Base-by-base conservation (phyloP, 306 rosid genomes). In the Styphnolobium japonicum region DNA sequence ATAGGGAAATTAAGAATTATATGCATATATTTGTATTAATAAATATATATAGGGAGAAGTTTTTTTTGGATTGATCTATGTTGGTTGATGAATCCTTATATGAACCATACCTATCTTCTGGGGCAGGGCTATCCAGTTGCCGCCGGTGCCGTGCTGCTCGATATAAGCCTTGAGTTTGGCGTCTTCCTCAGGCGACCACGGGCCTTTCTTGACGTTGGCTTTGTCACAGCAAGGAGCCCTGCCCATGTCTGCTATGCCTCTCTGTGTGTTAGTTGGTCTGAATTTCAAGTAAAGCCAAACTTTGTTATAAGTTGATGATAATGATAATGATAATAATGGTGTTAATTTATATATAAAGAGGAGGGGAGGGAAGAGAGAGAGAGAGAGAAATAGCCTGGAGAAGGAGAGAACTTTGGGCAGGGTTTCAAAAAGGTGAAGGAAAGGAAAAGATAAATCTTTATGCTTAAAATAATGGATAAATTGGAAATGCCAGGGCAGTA, bases 181-280 rank as follows among this genome's bases (percentile, higher is more conserved):
- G 86, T 95, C 99, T 87, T 95, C 99, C 82, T 95, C 99, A 36
- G 98, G 96, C 2, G 99, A 93, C 99, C 99, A 95, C 14, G 99
- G 99, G 2, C 99, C 99, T 89, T 86, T 95, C 88, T 95, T 95
- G 10, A 95, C 99, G 82, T 93, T 95, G 76, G 98, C 94, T 86
- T 95, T 95, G 93, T 95, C 99, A 85, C 99, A 95, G 86, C 99
- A 95, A 85, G 99, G 99, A 79, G 98, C 99, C 75, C 98, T 93
- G 18, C 99, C 99, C 99, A 95, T 95, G 43, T 68, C 39, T 72
- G 63, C 36, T 33, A 16, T 62, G 8, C 61, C 15, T 51, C 15
- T 14, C 16, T 11, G 11, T 31, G 27, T 65, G 65, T 66, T 64
- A 15, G 75, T 79, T 71, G 71, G 48, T 67, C 79, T 73, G 66